Evolutionary conservation across 371 early-diverging fungal species (phyloP), one percentile per base, ranked within the genome.

Genomic region (Syncephalis plumigaleata): DNA sequence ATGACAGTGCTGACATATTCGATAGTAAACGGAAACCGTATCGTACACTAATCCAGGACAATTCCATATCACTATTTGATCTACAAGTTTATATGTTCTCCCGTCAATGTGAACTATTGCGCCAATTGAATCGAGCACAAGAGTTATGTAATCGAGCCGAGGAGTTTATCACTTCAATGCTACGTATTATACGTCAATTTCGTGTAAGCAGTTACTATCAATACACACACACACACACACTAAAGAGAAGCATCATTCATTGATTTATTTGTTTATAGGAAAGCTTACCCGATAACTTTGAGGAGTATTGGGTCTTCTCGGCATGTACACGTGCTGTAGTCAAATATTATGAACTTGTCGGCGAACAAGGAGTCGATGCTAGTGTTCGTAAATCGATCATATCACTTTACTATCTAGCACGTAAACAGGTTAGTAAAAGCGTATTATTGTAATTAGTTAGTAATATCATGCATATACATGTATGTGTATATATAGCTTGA

Each of bases 41-140:
- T 53, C 73, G 90, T 22, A 81, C 86, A 26, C 61, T 76, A 64
- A 89, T 94, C 54, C 74, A 79, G 44, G 84, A 89, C 55, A 94
- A 86, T 64, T 70, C 71, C n/a, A 87, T 91, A 39, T 70, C 86
- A 1, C 81, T 93, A 22, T 94, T 92, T 60, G 97, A 96, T 61
- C 91, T 94, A 49, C 76, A 91, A 43, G 74, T 84, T 43, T 96
- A 94, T 57, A 65, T 96, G 4, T 91, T 93, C 60, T 87, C 83
- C 11, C 65, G 91, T 20, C 97, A 94, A 56, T 73, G 77, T 21
- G 73, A 72, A 37, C 63, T 93, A 56, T 58, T 92, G 9, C 60
- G 85, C 20, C 72, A 73, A 31, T 53, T 84, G 45, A 71, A 70
- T 9, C 68, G 75, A 11, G 73, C 81, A 11, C 62, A 73, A 15